Percentiles rank a stretch among this genome's conserved stretches.
Conservation (phyloP, 2,329 filamentous ascomycete genomes). For the Microsporum audouinii region DNA sequence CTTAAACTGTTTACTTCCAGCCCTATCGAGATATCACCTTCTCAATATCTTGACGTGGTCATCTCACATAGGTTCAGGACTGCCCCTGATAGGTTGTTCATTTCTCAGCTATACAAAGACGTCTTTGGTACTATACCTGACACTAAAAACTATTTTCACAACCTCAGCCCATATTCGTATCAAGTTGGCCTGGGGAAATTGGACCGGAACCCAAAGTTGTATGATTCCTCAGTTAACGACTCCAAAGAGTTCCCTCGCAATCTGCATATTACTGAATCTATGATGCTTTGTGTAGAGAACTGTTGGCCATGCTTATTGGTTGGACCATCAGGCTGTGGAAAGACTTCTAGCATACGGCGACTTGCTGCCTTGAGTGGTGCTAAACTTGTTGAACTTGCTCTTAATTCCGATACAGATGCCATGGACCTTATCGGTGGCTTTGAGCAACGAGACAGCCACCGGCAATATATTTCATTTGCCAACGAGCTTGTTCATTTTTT, state of each 20-base stretch:
- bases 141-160: constrained; percentile 56
- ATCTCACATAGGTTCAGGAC: constrained; percentile 82
- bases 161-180: constrained; percentile 51
- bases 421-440: constrained; percentile 97
- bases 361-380: constrained; percentile 70
- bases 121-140: constrained; percentile 47
- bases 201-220: constrained; percentile 42
- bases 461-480: constrained; percentile 55
- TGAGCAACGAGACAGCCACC: constrained; percentile 77
- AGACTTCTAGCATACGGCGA: constrained; percentile 67
- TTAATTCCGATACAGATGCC: constrained; percentile 91
- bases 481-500: constrained; percentile 44
- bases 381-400: constrained; percentile 65
- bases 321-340: constrained; percentile 74
- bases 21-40: constrained; percentile 50
- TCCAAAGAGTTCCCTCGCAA: constrained; percentile 29
- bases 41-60: constrained; percentile 69
- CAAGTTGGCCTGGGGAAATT: constrained; percentile 73
- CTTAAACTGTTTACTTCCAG: constrained; percentile 56
- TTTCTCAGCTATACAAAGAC: constrained; percentile 55
- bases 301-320: constrained; percentile 83
- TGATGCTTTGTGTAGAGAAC: constrained; percentile 77
- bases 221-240: constrained; percentile 24
- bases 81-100: constrained; percentile 51
- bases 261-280: constrained; percentile 66